Evolutionary conservation across 306 rosid species (phyloP).

Genomic region (Crotalaria pallida): DNA sequence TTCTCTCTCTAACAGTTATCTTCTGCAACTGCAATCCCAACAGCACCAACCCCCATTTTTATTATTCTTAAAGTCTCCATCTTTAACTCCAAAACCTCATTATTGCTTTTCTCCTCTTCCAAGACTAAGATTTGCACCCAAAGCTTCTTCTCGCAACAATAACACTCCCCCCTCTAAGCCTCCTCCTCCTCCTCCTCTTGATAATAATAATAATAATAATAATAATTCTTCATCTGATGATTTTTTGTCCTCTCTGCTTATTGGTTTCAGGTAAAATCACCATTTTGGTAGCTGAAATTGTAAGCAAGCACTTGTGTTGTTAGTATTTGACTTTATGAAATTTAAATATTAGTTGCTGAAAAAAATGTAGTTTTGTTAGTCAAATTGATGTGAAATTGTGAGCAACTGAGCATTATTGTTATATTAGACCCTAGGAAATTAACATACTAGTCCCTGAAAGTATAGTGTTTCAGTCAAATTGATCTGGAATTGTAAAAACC

Average conservation of each 20-base stretch:
- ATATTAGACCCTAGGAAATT: too few species aligned
- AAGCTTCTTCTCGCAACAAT: conserved; percentile 25
- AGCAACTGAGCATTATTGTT: too few species aligned
- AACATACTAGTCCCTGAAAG: too few species aligned
- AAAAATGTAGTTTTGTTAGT: too few species aligned
- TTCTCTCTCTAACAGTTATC: conserved; percentile 1
- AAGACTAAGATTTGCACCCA: not conserved
- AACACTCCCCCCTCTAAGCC: too few species aligned
- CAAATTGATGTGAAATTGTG: too few species aligned
- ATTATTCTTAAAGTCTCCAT: conserved; percentile 15
- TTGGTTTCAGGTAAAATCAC: conserved; percentile 20
- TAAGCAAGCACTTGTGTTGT: not conserved
- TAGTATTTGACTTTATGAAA: not conserved
- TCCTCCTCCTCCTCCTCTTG: too few species aligned
- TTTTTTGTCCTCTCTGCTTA: conserved; percentile 12
- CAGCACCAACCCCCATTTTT: not conserved
- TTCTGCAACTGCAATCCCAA: not conserved
- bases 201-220: too few species aligned
- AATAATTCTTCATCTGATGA: not conserved
- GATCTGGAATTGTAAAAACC: too few species aligned
- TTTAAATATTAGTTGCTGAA: too few species aligned
- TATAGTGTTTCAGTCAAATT: too few species aligned
- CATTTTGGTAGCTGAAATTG: not conserved
- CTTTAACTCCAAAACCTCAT: conserved; percentile 8
- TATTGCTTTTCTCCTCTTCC: conserved; percentile 14